Evolutionary conservation across 768 basidiomycete species (phyloP).

Genomic region (Russula brevipes): DNA sequence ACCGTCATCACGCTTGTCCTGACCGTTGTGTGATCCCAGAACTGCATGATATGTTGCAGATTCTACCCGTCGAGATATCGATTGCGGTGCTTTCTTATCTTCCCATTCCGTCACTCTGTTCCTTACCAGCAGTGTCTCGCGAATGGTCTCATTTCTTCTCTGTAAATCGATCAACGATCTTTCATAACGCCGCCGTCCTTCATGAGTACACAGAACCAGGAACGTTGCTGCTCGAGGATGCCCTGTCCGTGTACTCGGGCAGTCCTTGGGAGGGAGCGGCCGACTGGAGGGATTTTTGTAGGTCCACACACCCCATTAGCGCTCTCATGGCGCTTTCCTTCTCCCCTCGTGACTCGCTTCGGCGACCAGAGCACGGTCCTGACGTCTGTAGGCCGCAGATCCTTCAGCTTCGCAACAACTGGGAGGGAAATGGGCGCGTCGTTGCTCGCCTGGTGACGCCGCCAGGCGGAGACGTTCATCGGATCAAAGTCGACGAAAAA

Average conservation of each 20-base stretch:
- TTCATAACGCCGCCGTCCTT: constrained; percentile 49
- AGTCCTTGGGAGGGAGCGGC: constrained; percentile 37
- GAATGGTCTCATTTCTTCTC: constrained; percentile 45
- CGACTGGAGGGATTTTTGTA: constrained; percentile 62
- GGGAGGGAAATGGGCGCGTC: constrained; percentile 50
- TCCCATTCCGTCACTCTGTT: constrained; percentile 40
- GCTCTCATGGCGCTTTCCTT: neutral
- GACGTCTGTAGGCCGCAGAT: constrained; percentile 40
- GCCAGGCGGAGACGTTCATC: constrained; percentile 47
- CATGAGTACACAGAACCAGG: constrained; percentile 43
- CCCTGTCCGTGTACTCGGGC: constrained; percentile 31
- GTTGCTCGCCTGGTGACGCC: constrained; percentile 33
- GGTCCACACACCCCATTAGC: constrained; percentile 25
- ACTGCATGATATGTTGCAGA: constrained; percentile 32
- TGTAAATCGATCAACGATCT: constrained; percentile 48
- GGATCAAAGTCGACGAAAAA: constrained; percentile 70
- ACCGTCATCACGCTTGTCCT: neutral
- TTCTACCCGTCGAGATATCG: constrained; percentile 55
- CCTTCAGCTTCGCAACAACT: constrained; percentile 45
- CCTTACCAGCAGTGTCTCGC: constrained; percentile 38
- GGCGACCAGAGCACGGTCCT: neutral
- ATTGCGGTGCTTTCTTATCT: constrained; percentile 48
- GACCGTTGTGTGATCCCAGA: neutral
- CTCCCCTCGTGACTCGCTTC: neutral
- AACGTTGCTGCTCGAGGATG: constrained; percentile 31